Conservation (phyloP, 176 grass and related monocot species). For the Rhipidocladum racemiflorum region DNA sequence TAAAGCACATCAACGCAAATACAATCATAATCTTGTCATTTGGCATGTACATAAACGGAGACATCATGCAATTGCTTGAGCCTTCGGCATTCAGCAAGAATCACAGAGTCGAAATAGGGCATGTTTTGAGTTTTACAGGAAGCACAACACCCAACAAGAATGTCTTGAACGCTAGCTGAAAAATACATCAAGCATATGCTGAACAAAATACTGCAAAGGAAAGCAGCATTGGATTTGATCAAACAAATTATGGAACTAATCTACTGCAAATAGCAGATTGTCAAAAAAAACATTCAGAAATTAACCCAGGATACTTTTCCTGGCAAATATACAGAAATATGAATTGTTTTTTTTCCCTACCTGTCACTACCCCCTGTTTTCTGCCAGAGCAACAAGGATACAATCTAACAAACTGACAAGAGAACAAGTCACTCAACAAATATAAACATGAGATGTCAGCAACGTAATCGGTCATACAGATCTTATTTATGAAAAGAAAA, state of each 20-base stretch:
- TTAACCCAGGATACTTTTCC: background rate
- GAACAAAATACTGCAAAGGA: background rate
- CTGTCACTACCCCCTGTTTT: background rate
- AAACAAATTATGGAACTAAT: background rate
- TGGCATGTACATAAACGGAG: background rate
- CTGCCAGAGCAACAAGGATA: slow-evolving; percentile 5
- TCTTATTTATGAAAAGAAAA: slow-evolving; percentile 29
- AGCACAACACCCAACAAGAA: background rate
- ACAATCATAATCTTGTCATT: background rate
- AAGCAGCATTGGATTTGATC: background rate
- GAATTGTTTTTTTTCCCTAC: background rate
- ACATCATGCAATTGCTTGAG: background rate
- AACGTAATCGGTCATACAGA: slow-evolving; percentile 26
- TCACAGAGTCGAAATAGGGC: background rate
- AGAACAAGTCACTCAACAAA: background rate
- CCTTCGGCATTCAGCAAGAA: background rate
- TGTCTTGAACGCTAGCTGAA: too few relatives aligned
- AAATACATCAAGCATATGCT: background rate
- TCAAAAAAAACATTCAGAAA: slow-evolving; percentile 1
- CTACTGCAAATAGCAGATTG: background rate
- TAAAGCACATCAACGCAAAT: background rate
- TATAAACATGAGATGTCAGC: slow-evolving; percentile 21
- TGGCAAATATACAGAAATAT: background rate
- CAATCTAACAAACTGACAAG: background rate
- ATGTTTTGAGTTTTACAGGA: background rate